Percentiles rank a stretch among this genome's conserved stretches.
phyloP scores from a whole-genome alignment of 495 filamentous ascomycete genomes.

The Penicillium herquei region DNA sequence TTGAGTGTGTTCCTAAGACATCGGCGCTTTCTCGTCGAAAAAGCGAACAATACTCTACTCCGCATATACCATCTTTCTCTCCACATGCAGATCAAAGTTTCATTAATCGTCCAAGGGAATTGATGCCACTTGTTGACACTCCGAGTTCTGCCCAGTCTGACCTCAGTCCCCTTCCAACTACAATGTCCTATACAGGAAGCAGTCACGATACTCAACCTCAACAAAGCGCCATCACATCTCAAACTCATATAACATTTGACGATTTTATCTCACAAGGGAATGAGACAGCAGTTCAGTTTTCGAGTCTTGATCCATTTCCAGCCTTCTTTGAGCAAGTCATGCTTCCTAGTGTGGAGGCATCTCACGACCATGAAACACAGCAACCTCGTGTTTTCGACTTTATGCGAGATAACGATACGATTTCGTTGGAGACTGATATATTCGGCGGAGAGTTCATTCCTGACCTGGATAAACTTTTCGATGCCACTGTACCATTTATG shows the following conservation, averaged over 20 bases:
- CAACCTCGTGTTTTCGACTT: constrained; percentile 31
- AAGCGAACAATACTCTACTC: not conserved
- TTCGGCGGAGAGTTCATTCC: constrained; percentile 23
- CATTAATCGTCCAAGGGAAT: not conserved
- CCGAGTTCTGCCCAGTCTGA: constrained; percentile 12
- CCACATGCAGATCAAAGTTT: not conserved
- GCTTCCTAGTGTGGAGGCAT: constrained; percentile 9
- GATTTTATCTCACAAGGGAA: not conserved
- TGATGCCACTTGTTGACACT: not conserved
- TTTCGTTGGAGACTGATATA: constrained; percentile 13
- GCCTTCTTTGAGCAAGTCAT: constrained; percentile 32
- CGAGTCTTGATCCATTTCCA: constrained; percentile 15
- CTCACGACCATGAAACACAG: constrained; percentile 9
- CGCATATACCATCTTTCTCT: not conserved
- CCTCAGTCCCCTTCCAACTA: constrained; percentile 1
- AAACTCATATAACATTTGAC: not conserved
- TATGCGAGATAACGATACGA: constrained; percentile 23
- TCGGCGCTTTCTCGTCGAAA: not conserved
- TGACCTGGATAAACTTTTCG: constrained; percentile 23
- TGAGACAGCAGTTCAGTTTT: not conserved
- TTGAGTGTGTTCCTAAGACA: constrained; percentile 7
- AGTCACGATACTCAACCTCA: constrained; percentile 3
- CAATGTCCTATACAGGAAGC: constrained; percentile 4
- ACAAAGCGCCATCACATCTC: not conserved
- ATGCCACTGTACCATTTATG: constrained; percentile 4